phyloP scores from a whole-genome alignment of 2,329 filamentous ascomycete species.

The Fusarium sacchari region DNA sequence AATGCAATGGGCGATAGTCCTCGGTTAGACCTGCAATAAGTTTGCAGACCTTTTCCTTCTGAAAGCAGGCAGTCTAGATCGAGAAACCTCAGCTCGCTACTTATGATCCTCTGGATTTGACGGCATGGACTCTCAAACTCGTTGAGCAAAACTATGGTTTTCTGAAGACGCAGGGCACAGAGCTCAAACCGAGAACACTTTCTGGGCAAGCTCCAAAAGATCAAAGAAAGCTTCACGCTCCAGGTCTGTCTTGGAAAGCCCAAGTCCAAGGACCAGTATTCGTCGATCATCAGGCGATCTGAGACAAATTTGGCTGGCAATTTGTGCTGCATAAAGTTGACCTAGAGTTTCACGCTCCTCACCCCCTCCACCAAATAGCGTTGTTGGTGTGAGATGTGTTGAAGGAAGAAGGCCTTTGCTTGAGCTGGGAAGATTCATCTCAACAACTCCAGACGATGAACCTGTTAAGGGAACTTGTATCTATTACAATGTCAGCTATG shows the following conservation, averaged over 20 bases:
- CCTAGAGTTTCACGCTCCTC: conserved; percentile 83
- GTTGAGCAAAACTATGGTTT: neutral
- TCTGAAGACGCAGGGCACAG: neutral
- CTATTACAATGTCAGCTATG: conserved; percentile 52
- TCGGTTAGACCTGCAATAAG: neutral
- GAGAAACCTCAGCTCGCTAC: neutral
- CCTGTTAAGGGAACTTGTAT: conserved; percentile 82
- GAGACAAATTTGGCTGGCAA: conserved; percentile 81
- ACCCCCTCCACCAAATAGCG: conserved; percentile 84
- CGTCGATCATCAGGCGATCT: conserved; percentile 73
- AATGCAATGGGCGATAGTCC: neutral
- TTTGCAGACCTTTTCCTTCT: neutral
- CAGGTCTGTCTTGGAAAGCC: conserved; percentile 61
- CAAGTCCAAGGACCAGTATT: conserved; percentile 70
- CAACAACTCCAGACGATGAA: conserved; percentile 70
- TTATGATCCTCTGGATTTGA: too few relatives aligned
- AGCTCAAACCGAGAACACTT: conserved; percentile 50
- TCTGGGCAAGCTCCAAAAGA: conserved; percentile 69
- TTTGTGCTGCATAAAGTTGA: conserved; percentile 88
- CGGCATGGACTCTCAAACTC: neutral
- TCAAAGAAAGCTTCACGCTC: conserved; percentile 71
- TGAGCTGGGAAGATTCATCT: conserved; percentile 64
- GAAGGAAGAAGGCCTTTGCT: conserved; percentile 72
- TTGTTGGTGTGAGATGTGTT: conserved; percentile 84
- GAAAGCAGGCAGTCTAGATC: neutral